A percentile compares a stretch with the other conserved stretches of the same genome.
These are phyloP conservation scores for Fomitopsis serialis DNA, from an alignment of 768 basidiomycete species.

Conservation along the genomic window DNA sequence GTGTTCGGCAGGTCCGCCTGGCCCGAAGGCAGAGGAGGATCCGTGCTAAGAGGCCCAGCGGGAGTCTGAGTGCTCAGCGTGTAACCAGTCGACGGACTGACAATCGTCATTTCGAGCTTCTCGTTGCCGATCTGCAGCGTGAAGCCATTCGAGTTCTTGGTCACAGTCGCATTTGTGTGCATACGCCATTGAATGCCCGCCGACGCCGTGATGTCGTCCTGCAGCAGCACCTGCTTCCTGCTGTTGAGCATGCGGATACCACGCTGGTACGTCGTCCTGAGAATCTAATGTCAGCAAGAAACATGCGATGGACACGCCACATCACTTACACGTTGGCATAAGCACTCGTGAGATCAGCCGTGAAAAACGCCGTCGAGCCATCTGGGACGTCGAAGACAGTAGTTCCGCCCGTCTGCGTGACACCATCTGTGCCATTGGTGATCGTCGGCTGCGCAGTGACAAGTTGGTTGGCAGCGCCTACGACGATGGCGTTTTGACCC, in stretches of 20 bases:
- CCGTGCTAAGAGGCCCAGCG: slow-evolving; percentile 52
- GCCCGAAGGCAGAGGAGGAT: slow-evolving; percentile 57
- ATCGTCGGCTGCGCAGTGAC: slow-evolving; percentile 59
- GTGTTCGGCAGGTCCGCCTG: slow-evolving; percentile 68
- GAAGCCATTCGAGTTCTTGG: slow-evolving; percentile 56
- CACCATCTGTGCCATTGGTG: slow-evolving; percentile 48
- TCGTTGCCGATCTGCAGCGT: slow-evolving; percentile 69
- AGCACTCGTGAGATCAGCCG: slow-evolving; percentile 70
- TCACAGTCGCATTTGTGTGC: slow-evolving; percentile 89
- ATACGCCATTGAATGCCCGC: slow-evolving; percentile 78
- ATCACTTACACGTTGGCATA: slow-evolving; percentile 65
- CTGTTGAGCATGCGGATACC: slow-evolving; percentile 81
- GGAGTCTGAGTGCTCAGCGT: slow-evolving; percentile 47
- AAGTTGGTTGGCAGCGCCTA: slow-evolving; percentile 74
- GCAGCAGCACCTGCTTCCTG: slow-evolving; percentile 84
- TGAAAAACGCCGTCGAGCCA: slow-evolving; percentile 77
- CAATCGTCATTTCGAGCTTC: slow-evolving; percentile 58
- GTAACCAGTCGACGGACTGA: slow-evolving; percentile 64
- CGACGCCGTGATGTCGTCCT: slow-evolving; percentile 78
- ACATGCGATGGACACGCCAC: background rate
- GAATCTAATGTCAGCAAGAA: slow-evolving; percentile 10
- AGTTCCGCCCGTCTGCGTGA: slow-evolving; percentile 67
- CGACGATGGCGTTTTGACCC: slow-evolving; percentile 91
- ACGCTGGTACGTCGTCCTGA: slow-evolving; percentile 69
- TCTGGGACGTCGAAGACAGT: slow-evolving; percentile 62